A percentile compares a stretch with the other conserved stretches of the same genome.
Evolutionary conservation across 2,329 filamentous ascomycete species (phyloP).

Genomic region (Dichotomopilus funicola): DNA sequence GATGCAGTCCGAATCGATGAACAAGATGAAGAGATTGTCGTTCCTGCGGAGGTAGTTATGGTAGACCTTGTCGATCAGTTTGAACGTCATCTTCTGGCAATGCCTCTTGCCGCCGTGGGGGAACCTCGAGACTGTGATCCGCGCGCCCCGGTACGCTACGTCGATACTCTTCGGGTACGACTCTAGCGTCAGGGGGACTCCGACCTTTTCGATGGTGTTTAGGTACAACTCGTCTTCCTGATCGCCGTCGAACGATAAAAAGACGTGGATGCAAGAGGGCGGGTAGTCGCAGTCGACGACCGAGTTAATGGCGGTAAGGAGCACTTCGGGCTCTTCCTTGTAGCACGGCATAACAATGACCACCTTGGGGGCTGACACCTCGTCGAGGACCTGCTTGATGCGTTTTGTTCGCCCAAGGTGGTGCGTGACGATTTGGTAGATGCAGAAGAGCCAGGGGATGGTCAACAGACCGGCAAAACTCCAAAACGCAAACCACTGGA

Average conservation of each 20-base stretch:
- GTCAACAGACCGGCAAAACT: conserved; percentile 79
- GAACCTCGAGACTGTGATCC: conserved; percentile 87
- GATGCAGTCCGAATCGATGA: conserved; percentile 97
- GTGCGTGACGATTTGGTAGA: conserved; percentile 85
- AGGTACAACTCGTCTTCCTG: conserved; percentile 84
- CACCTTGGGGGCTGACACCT: conserved; percentile 81
- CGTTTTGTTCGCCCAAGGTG: conserved; percentile 74
- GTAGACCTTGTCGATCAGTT: conserved; percentile 89
- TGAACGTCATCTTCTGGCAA: conserved; percentile 89
- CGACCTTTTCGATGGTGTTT: conserved; percentile 76
- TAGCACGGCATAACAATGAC: conserved; percentile 97
- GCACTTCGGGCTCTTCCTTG: conserved; percentile 77
- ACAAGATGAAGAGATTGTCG: conserved; percentile 90
- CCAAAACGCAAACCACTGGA: conserved; percentile 97
- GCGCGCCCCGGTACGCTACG: conserved; percentile 71
- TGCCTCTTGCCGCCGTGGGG: conserved; percentile 88
- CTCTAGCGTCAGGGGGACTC: conserved; percentile 69
- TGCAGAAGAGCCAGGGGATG: conserved; percentile 85
- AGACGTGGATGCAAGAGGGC: conserved; percentile 84
- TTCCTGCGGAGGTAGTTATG: conserved; percentile 77
- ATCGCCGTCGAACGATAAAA: conserved; percentile 90
- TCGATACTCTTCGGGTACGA: conserved; percentile 87
- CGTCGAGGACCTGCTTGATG: conserved; percentile 78
- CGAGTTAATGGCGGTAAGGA: conserved; percentile 82
- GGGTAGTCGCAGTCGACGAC: conserved; percentile 93